phyloP scores from a whole-genome alignment of 805 yeast species.

The Debaryomyces maramus region DNA sequence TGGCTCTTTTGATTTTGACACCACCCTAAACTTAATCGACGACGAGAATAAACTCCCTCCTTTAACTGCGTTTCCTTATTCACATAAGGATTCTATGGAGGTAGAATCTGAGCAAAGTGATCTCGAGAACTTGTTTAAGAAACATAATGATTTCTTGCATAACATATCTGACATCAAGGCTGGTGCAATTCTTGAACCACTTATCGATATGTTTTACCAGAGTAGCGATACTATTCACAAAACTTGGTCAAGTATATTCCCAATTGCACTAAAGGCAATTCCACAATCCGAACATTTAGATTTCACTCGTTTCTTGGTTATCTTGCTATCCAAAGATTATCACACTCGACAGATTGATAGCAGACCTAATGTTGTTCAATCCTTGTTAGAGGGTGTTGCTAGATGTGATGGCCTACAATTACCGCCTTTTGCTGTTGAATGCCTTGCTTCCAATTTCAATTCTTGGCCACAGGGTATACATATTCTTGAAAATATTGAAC shows the following conservation, averaged over 20 bases:
- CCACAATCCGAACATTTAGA: slow-evolving; percentile 81
- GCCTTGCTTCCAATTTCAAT: slow-evolving; percentile 80
- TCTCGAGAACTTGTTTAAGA: slow-evolving; percentile 21
- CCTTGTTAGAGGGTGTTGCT: slow-evolving; percentile 81
- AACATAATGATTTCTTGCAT: slow-evolving; percentile 31
- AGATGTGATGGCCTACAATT: slow-evolving; percentile 69
- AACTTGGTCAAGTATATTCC: slow-evolving; percentile 84
- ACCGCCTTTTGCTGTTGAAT: slow-evolving; percentile 93
- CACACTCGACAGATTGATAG: slow-evolving; percentile 87
- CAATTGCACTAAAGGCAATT: slow-evolving; percentile 71
- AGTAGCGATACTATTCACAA: slow-evolving; percentile 76
- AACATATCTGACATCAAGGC: slow-evolving; percentile 43
- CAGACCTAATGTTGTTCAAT: slow-evolving; percentile 83
- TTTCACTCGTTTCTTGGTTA: slow-evolving; percentile 76
- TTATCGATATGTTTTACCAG: slow-evolving; percentile 78
- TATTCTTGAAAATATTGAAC: slow-evolving; percentile 71
- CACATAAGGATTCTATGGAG: slow-evolving; percentile 25
- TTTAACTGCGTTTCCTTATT: slow-evolving; percentile 43
- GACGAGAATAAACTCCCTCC: slow-evolving; percentile 56
- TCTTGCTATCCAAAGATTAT: slow-evolving; percentile 83
- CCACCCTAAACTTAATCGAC: slow-evolving; percentile 44
- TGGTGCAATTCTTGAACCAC: slow-evolving; percentile 63
- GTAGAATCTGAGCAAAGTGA: slow-evolving; percentile 23
- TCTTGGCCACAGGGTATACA: slow-evolving; percentile 90
- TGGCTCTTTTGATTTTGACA: slow-evolving; percentile 65